phyloP scores from a whole-genome alignment of 768 basidiomycete species.

The Leccinum fibrillosum region DNA sequence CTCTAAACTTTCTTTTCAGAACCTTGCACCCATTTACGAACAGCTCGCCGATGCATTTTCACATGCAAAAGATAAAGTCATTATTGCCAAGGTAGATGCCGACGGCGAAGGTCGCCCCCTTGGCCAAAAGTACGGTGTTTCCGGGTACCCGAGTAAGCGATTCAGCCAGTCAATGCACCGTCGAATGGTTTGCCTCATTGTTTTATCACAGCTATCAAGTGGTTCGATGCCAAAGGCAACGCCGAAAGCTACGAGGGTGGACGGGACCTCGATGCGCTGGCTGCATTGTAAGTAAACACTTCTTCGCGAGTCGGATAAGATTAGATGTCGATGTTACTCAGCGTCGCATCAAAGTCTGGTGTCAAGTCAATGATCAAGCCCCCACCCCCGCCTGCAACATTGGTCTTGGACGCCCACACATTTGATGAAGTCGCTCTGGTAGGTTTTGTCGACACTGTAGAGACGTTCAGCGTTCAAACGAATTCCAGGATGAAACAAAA shows the following conservation, averaged over 20 bases:
- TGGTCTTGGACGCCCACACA: constrained; percentile 63
- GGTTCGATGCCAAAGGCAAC: constrained; percentile 75
- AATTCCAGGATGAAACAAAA: constrained; percentile 57
- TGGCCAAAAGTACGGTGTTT: constrained; percentile 75
- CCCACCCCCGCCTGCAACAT: constrained; percentile 70
- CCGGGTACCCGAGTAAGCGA: constrained; percentile 79
- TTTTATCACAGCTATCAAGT: constrained; percentile 69
- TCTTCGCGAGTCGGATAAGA: background rate
- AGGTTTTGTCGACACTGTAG: constrained; percentile 17
- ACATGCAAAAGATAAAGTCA: constrained; percentile 74
- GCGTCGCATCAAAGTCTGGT: constrained; percentile 70
- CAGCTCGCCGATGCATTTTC: constrained; percentile 86
- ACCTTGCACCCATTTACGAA: constrained; percentile 85
- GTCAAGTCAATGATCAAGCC: constrained; percentile 87
- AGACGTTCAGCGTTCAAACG: background rate
- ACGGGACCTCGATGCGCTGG: constrained; percentile 77
- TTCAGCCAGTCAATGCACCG: background rate
- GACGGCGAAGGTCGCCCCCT: constrained; percentile 80
- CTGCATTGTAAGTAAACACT: constrained; percentile 56
- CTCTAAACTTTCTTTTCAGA: constrained; percentile 42
- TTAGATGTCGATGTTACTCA: constrained; percentile 29
- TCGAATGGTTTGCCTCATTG: constrained; percentile 2
- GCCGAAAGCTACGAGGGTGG: constrained; percentile 69
- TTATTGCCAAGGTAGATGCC: constrained; percentile 91
- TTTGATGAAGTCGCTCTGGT: constrained; percentile 77